These are phyloP conservation scores for Boletus insuetus DNA, from an alignment of 768 basidiomycete species.

Conservation along the genomic window DNA sequence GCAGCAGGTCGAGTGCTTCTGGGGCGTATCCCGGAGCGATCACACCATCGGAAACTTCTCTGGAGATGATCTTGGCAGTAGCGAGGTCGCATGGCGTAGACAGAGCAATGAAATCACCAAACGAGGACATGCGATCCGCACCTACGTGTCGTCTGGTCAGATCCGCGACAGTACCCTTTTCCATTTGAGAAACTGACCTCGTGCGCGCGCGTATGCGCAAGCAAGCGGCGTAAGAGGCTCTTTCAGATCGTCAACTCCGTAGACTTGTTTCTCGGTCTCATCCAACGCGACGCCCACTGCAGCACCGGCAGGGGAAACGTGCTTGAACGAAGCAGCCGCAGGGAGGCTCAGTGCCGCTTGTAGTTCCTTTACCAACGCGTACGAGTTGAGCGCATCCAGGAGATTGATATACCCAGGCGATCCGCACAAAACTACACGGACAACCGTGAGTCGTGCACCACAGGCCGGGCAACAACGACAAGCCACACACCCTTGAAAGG, in stretches of 20 bases:
- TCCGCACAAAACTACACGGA: conserved; percentile 70
- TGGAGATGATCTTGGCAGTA: conserved; percentile 95
- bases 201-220: conserved; percentile 91
- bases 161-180: neutral
- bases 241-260: conserved; percentile 94
- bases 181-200: conserved; percentile 52
- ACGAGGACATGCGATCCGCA: conserved; percentile 99
- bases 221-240: conserved; percentile 87
- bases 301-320: conserved; percentile 97
- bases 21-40: conserved; percentile 91
- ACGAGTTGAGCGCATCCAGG: conserved; percentile 95
- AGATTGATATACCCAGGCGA: conserved; percentile 99
- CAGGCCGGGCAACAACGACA: neutral
- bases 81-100: conserved; percentile 91
- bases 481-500: conserved; percentile 80
- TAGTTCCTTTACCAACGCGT: conserved; percentile 92
- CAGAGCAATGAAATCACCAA: conserved; percentile 97
- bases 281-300: conserved; percentile 86
- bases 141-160: conserved; percentile 42
- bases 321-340: conserved; percentile 98
- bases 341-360: conserved; percentile 84
- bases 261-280: conserved; percentile 87
- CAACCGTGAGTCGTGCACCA: conserved; percentile 2
- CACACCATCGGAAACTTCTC: conserved; percentile 98
- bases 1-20: conserved; percentile 86